Evolutionary conservation across 306 rosid species (phyloP).

Genomic region (Lotus japonicus): DNA sequence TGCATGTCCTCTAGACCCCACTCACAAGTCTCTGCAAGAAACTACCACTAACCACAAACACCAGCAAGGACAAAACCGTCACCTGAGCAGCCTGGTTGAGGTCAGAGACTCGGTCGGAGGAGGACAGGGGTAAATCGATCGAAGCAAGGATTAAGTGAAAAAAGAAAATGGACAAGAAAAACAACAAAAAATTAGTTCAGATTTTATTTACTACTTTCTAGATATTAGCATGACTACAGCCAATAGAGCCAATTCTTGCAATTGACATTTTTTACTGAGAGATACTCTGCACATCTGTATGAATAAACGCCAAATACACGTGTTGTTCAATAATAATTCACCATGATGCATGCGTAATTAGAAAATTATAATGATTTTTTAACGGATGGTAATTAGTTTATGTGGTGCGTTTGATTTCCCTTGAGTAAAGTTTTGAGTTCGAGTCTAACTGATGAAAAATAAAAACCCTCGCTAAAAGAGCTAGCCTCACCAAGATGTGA

Average conservation of each 20-base stretch:
- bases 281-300: too few species aligned
- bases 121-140: neutral
- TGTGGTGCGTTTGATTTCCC: too few species aligned
- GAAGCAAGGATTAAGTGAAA: neutral
- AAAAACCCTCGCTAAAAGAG: too few species aligned
- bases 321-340: too few species aligned
- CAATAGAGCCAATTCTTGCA: neutral
- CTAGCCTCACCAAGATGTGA: too few species aligned
- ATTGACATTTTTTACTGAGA: neutral
- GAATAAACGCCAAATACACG: too few species aligned
- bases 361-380: too few species aligned
- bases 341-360: too few species aligned
- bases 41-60: neutral
- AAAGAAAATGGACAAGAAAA: neutral
- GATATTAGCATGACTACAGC: neutral
- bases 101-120: neutral
- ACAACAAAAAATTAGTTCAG: constrained; percentile 1
- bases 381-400: too few species aligned
- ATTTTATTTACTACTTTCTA: neutral
- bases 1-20: neutral
- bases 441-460: too few species aligned
- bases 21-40: neutral
- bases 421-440: too few species aligned
- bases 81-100: constrained; percentile 9
- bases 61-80: neutral